Base-by-base conservation (phyloP, 2,329 filamentous ascomycete genomes). In the Fusarium continuum region DNA sequence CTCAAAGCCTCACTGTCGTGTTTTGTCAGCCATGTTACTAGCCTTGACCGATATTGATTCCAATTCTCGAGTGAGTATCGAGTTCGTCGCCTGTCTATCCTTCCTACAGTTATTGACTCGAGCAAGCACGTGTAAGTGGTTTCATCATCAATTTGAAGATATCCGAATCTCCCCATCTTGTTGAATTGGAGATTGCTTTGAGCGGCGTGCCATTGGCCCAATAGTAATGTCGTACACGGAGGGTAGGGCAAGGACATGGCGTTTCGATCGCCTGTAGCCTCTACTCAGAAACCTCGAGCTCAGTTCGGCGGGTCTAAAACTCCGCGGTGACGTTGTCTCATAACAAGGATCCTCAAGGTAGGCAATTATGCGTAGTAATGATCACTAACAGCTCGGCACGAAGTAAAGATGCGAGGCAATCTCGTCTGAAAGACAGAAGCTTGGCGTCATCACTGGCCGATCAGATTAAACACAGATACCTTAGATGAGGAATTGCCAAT, bases 121-220 rank as follows among this genome's bases (percentile, higher is more conserved):
- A 41, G 17, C 36, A 59, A 59, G 44, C 45, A 65, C 51, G 38
- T 51, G 47, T 53, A 36, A 29, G 35, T 45, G 39, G 61, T 63
- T 63, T 65, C 47, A 62, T 28, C 31, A 40, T 14, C 35, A 26
- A 14, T 11, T 28, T 46, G 28, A n/a, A 51, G 39, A 58, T 58
- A 56, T 63, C 39, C 32, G 19, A 55, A 55, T 45, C 50, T 43
- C 38, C 47, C 55, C 60, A 53, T 48, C 53, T 26, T 34, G 34
- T 55, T 17, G 34, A 59, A 55, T 59, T 51, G 60, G 62, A 49
- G 60, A 64, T 60, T 51, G 28, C 19, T 47, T 55, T 54, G 13
- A 14, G 17, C 11, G 32, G 4, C 35, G 13, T 55, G 28, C 23
- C 35, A 65, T 65, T 65, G 62, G 62, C 34, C 29, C 44, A 58